Evolutionary conservation across 371 early-diverging fungal species (phyloP), one percentile per base, ranked within the genome.

Genomic region (Catenaria anguillulae): DNA sequence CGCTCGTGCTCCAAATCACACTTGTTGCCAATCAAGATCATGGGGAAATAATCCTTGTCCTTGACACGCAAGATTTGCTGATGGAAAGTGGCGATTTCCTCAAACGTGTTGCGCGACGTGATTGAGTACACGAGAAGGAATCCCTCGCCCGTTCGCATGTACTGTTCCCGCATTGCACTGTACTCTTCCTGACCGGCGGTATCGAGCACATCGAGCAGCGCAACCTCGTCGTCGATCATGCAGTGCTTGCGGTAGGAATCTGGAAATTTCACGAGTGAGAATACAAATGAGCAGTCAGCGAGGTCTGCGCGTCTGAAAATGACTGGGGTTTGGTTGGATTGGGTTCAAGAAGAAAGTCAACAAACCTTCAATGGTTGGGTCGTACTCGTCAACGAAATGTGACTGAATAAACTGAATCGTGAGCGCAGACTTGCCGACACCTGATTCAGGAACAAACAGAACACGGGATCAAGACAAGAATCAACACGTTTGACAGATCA

Each of bases 1-100:
- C 94, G 76, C 60, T 94, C 87, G 31, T 70, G 66, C 48, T 83
- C 84, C 60, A 93, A 71, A 77, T 97, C 97, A 64, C 84, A 87
- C 77, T 97, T 97, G 81, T 97, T 97, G 35, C 88, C 98, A 13
- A 94, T 84, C 26, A 97, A 71, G 56, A 92, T 84, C 60, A 92
- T 86, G 21, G 93, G 93, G 70, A 88, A 88, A 36, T 72, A 77
- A 43, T 88, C 87, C 43, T 74, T 68, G 65, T 92, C 89, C 71
- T 92, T 90, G 56, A 90, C 87, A 33, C 86, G 79, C 54, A 84
- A 72, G 42, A 92, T 88, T 65, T 88, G 85, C 62, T 85, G 78
- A 65, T 84, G 77, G 64, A 88, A 87, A 0, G 79, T 76, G 50
- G 77, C 70, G 61, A 89, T 87, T 73, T 93, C 90, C 55, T 86